These are phyloP conservation scores for Leptomonas pyrrhocoris DNA, from an alignment of 208 protist genomes.

Conservation along the genomic window DNA sequence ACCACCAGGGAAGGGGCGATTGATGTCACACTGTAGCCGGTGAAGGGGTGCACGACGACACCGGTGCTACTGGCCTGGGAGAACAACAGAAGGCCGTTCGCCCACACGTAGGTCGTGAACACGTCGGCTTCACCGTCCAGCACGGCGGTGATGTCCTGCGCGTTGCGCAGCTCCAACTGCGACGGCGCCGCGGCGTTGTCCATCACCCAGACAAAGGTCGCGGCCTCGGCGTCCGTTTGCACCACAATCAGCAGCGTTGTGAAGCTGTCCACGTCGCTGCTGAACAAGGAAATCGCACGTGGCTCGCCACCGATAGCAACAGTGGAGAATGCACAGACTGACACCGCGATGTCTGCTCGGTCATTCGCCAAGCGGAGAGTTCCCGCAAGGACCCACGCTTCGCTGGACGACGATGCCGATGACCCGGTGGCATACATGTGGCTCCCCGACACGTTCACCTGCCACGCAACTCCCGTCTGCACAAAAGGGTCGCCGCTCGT, in stretches of 20 bases:
- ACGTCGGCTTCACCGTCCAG: neutral
- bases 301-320: neutral
- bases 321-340: neutral
- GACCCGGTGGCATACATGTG: neutral
- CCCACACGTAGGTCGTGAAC: constrained; percentile 1
- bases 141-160: constrained; percentile 1
- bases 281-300: neutral
- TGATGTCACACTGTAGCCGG: constrained; percentile 29
- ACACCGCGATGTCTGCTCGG: neutral
- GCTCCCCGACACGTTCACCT: constrained; percentile 1
- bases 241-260: constrained; percentile 1
- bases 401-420: neutral
- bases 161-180: constrained; percentile 2
- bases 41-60: constrained; percentile 13
- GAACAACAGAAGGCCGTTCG: constrained; percentile 23
- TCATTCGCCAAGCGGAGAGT: neutral
- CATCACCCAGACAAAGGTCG: neutral
- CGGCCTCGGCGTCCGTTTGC: neutral
- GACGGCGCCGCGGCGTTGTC: neutral
- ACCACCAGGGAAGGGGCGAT: constrained; percentile 29
- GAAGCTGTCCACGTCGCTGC: neutral
- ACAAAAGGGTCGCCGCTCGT: neutral
- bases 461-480: constrained; percentile 8
- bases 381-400: neutral
- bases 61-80: constrained; percentile 4